Evolutionary conservation across 805 yeast genomes (phyloP), one percentile per base, ranked within the genome.

Genomic region (Priceomyces medius): DNA sequence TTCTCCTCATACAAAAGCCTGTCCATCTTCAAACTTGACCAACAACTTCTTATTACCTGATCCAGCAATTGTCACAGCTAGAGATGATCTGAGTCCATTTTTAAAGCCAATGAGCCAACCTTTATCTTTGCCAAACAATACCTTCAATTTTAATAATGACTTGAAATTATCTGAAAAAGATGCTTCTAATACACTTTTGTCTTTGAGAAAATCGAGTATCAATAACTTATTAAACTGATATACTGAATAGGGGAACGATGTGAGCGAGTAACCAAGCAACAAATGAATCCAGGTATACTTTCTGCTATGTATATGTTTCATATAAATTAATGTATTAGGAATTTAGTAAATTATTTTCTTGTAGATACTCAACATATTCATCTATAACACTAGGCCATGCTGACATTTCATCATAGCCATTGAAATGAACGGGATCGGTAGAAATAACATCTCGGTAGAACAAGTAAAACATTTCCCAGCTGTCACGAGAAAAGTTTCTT

Each of bases 301-400:
- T n/a, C 14, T 8, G 31, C 4, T 27, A 27, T 4, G 31, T 27
- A 27, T 27, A 32, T 32, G 21, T 20, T 18, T 20, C 23, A 18
- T 32, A n/a, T 32, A 10, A 19, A 16, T 19, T 32, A 19, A 20
- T 5, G 35, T 32, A 32, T 20, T 13, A 14, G 12, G 14, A n/a
- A 7, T 32, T 14, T 9, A 35, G 16, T 14, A 54, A 47, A 13
- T 46, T 55, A 20, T 54, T 51, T 8, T 63, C 71, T 19, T 54
- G 50, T 49, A 71, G 66, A 53, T 72, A 72, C 48, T 85, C 95
- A 17, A 88, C 85, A 56, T 79, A 91, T 44, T 81, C 88, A 59
- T 91, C 99, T 49, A 91, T 79, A 13, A 88, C 67, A 40, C 86
- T 79, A 4, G 98, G 99, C 98, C 98, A 91, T 0, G 97, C 86